A percentile compares a stretch with the other conserved stretches of the same genome.
Evolutionary conservation across 352 stramenopile genomes (phyloP).

Genomic region (Pythium angustatum): DNA sequence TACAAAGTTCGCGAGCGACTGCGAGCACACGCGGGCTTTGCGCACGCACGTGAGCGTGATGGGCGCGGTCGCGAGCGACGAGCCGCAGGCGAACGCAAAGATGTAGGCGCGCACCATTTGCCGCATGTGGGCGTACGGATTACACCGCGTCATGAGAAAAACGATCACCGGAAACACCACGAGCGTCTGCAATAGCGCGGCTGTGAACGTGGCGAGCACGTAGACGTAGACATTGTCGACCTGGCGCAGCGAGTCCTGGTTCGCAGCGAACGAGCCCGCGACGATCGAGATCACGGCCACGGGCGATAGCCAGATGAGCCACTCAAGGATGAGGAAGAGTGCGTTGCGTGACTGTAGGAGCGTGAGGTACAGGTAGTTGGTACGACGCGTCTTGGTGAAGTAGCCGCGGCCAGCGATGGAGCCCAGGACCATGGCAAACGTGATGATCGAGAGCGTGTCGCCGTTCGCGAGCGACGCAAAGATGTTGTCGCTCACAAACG

Average conservation of each 20-base stretch:
- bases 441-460: conserved; percentile 61
- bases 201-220: conserved; percentile 38
- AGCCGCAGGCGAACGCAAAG: conserved; percentile 64
- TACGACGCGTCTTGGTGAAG: conserved; percentile 50
- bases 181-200: conserved; percentile 42
- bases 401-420: conserved; percentile 55
- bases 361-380: conserved; percentile 69
- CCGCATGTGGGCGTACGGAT: conserved; percentile 67
- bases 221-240: conserved; percentile 59
- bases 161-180: conserved; percentile 59
- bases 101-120: conserved; percentile 64
- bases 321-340: conserved; percentile 69
- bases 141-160: conserved; percentile 59
- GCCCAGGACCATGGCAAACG: conserved; percentile 67
- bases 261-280: conserved; percentile 51
- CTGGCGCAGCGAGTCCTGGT: conserved; percentile 40
- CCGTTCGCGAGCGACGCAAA: conserved; percentile 45
- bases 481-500: conserved; percentile 69
- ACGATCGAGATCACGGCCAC: conserved; percentile 67
- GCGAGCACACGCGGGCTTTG: conserved; percentile 61
- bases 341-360: conserved; percentile 69
- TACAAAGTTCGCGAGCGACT: conserved; percentile 70
- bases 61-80: conserved; percentile 60
- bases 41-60: conserved; percentile 58
- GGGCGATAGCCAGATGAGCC: conserved; percentile 63